Conservation (phyloP, 2,329 filamentous ascomycete genomes). For the Arthroderma sp. region DNA sequence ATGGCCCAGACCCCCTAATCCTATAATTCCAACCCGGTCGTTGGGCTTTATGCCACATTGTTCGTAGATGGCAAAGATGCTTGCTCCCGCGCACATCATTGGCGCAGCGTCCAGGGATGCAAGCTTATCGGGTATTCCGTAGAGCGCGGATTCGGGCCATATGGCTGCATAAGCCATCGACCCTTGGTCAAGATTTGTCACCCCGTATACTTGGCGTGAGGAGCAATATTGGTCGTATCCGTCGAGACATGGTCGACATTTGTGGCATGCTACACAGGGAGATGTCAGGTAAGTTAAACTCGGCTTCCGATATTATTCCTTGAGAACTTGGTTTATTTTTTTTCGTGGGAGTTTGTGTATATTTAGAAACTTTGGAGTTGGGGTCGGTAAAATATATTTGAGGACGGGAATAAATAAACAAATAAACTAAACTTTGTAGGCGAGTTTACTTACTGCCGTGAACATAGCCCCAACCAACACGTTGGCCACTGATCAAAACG, state of each 20-base stretch:
- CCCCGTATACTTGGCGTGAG: conserved; percentile 27
- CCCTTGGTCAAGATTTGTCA: conserved; percentile 27
- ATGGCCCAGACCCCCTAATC: conserved; percentile 43
- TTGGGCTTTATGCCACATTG: conserved; percentile 37
- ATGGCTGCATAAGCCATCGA: conserved; percentile 29
- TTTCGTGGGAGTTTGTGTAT: not conserved
- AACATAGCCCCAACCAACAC: conserved; percentile 34
- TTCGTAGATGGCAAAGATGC: conserved; percentile 39
- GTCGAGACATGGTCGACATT: conserved; percentile 26
- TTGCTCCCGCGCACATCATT: conserved; percentile 41
- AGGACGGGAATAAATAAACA: not conserved
- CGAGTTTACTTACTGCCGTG: conserved; percentile 16
- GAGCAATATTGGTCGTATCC: conserved; percentile 18
- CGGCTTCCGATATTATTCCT: not conserved
- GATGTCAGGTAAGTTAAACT: not conserved
- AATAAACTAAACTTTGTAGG: not conserved
- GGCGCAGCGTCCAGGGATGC: conserved; percentile 37
- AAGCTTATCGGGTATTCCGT: conserved; percentile 34
- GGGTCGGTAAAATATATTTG: not conserved
- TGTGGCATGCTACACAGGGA: conserved; percentile 4
- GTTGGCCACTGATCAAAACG: conserved; percentile 22
- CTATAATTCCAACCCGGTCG: conserved; percentile 40
- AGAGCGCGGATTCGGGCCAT: conserved; percentile 31
- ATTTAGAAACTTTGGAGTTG: not conserved
- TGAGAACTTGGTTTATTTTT: not conserved